Evolutionary conservation across 2,329 filamentous ascomycete genomes (phyloP), one percentile per base, ranked within the genome.

Genomic region (Pseudocercospora crystallina): DNA sequence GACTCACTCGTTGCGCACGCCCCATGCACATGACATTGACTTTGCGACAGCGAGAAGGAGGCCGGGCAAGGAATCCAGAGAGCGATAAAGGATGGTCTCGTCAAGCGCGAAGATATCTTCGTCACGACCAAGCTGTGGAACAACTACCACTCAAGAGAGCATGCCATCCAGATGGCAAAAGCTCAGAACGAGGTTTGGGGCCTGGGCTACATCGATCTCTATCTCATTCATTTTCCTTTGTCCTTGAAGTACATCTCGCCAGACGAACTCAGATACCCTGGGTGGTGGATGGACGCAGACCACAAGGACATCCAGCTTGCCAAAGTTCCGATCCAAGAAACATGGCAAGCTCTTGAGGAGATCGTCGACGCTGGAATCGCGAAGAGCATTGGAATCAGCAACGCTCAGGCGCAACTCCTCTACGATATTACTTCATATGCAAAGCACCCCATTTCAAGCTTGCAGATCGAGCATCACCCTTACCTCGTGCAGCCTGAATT

Each of bases 51-150:
- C 69, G 87, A 90, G 70, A 81, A 81, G 57, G 86, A 89, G 71
- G 82, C 80, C 59, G 87, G 87, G 20, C 51, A 53, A 12, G 56
- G 56, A 36, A 54, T 59, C 40, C 47, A 83, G 53, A 85, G 85
- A 61, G 87, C 87, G 64, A 89, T 90, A 72, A 79, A 83, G 64
- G 87, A 90, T 9, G 86, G 86, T 37, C 70, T 90, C 49, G 86
- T 90, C 59, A 88, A 83, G 74, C 85, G 87, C 49, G 81, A 86
- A 71, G 88, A 95, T n/a, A 85, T 94, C 69, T 94, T 94, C 80
- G 83, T 95, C 65, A 86, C 89, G 58, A 89, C 85, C 71, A 95
- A 94, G 77, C 84, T 95, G 51, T 94, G 89, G 89, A 90, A 90
- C 76, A 84, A 84, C 61, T 94, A 89, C 80, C 87, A 94, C 76